Evolutionary conservation across 1,284 basidiomycete genomes (phyloP).

Genomic region (Clitocybe nebularis): DNA sequence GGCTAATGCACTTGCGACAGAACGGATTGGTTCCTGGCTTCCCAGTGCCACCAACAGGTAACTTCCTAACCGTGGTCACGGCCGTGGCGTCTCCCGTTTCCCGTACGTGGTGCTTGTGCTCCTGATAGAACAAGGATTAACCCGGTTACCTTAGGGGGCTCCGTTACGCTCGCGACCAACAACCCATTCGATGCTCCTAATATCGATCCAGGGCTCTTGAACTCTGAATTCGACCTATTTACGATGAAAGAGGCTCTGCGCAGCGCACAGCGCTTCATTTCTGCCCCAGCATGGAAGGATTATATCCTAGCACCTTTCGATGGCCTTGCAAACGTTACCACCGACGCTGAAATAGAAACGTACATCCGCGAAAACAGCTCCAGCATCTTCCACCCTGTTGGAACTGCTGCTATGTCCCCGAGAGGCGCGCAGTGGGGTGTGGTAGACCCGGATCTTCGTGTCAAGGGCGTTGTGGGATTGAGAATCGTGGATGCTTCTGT

Average conservation of each 20-base stretch:
- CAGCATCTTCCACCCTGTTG: slow-evolving; percentile 21
- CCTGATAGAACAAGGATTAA: background rate
- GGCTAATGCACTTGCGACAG: background rate
- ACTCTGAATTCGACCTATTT: slow-evolving; percentile 16
- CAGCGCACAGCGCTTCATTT: slow-evolving; percentile 11
- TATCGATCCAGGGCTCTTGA: slow-evolving; percentile 17
- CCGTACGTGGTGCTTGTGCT: slow-evolving; percentile 5
- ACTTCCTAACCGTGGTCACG: background rate
- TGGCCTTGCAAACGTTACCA: slow-evolving; percentile 10
- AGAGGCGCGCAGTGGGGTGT: slow-evolving; percentile 22
- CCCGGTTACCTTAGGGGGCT: slow-evolving; percentile 13
- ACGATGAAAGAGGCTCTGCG: slow-evolving; percentile 13
- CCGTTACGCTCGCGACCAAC: slow-evolving; percentile 12
- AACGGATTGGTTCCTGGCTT: background rate
- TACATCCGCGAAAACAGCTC: slow-evolving; percentile 17
- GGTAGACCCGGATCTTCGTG: slow-evolving; percentile 37
- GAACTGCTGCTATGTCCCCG: slow-evolving; percentile 27
- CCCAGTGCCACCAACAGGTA: background rate
- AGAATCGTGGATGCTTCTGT: slow-evolving; percentile 38
- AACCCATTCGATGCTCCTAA: slow-evolving; percentile 15
- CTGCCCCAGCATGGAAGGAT: slow-evolving; percentile 15
- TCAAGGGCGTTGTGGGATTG: slow-evolving; percentile 30
- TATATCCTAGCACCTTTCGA: slow-evolving; percentile 16
- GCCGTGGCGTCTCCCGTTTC: slow-evolving; percentile 2
- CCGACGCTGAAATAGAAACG: slow-evolving; percentile 17